Percentiles rank a stretch among this genome's conserved stretches.
Conservation (phyloP, 1,139 yeast species). For the Lipomyces yarrowii region DNA sequence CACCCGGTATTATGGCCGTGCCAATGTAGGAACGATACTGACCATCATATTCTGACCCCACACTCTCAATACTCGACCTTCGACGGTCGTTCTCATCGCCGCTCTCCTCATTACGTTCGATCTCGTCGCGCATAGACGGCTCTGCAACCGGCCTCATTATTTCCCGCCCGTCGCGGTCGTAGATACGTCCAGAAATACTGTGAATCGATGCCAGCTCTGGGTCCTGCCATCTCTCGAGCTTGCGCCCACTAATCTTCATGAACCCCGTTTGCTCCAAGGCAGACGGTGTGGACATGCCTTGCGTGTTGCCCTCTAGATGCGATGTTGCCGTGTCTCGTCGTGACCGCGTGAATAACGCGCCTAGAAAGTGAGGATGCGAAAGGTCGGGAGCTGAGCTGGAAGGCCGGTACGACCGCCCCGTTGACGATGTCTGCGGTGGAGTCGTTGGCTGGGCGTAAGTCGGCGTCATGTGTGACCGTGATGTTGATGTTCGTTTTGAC, state of each 20-base stretch:
- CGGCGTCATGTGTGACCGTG: constrained; percentile 7
- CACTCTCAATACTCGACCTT: neutral
- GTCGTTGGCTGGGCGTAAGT: neutral
- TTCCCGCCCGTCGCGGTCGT: constrained; percentile 26
- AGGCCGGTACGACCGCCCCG: neutral
- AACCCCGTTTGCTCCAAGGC: constrained; percentile 22
- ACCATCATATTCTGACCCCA: constrained; percentile 1
- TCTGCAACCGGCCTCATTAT: constrained; percentile 5
- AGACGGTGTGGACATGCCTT: neutral
- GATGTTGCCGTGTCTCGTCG: constrained; percentile 19
- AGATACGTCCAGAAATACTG: constrained; percentile 24
- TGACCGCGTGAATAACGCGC: constrained; percentile 19
- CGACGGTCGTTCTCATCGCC: neutral
- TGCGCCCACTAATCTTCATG: constrained; percentile 29
- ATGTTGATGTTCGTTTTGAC: neutral
- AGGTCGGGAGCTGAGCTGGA: constrained; percentile 10
- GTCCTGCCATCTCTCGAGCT: constrained; percentile 31
- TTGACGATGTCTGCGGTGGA: neutral
- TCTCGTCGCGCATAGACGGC: neutral
- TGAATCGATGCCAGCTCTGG: constrained; percentile 28
- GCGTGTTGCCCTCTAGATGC: neutral
- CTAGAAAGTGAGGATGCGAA: constrained; percentile 14
- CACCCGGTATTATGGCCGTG: neutral
- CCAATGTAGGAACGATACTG: constrained; percentile 1
- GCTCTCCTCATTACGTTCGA: neutral